These are phyloP conservation scores for Ceratocystis cacaofunesta DNA, from an alignment of 2,329 filamentous ascomycete species.

Conservation along the genomic window DNA sequence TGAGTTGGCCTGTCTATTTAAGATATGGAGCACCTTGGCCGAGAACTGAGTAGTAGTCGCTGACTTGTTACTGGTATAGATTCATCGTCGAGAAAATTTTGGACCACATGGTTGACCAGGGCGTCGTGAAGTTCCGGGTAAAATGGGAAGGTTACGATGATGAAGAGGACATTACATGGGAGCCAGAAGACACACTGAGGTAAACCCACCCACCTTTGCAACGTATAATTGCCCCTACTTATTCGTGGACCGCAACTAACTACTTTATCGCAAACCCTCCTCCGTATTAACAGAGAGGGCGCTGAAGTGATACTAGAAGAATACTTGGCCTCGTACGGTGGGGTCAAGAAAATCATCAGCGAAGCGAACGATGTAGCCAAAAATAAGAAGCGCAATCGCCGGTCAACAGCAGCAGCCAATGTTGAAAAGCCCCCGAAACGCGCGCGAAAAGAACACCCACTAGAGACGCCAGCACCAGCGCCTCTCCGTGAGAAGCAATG, in stretches of 20 bases:
- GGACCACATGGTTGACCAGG: conserved; percentile 46
- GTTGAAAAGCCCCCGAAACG: conserved; percentile 28
- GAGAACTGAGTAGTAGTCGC: not conserved
- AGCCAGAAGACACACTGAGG: conserved; percentile 56
- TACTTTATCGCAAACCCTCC: not conserved
- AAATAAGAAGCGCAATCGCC: conserved; percentile 44
- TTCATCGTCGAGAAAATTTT: conserved; percentile 63
- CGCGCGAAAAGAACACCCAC: conserved; percentile 34
- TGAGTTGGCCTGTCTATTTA: conserved; percentile 21
- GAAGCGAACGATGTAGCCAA: conserved; percentile 35
- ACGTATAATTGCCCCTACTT: no score
- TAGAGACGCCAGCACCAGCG: conserved; percentile 33
- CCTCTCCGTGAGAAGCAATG: conserved; percentile 27
- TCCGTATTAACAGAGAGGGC: conserved; percentile 31
- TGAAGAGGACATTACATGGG: conserved; percentile 60
- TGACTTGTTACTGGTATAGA: conserved; percentile 27
- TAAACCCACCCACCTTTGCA: conserved; percentile 23
- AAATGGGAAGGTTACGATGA: conserved; percentile 71
- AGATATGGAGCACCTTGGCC: not conserved
- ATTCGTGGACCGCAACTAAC: no score
- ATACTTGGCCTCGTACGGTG: conserved; percentile 50
- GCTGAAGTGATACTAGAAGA: conserved; percentile 45
- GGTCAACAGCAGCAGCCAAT: conserved; percentile 27
- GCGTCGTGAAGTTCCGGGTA: conserved; percentile 47
- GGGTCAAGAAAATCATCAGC: conserved; percentile 40